Percentiles rank a stretch among this genome's conserved stretches.
Conservation (phyloP, 257 asterid species). For the Schizonepeta tenuifolia region DNA sequence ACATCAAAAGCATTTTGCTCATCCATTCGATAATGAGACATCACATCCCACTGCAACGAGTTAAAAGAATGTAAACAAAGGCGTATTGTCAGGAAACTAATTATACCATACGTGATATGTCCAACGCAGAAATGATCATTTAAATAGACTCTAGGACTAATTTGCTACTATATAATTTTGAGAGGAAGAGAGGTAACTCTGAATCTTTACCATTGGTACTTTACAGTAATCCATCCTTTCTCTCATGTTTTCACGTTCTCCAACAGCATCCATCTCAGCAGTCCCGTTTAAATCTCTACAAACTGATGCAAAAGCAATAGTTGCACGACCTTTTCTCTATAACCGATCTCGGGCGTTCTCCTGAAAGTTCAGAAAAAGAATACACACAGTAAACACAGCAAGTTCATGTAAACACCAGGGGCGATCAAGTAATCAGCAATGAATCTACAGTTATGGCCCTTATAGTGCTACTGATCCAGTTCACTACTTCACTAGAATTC, state of each 20-base stretch:
- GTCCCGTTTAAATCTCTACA: conserved; percentile 15
- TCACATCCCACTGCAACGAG: conserved; percentile 57
- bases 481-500: not conserved
- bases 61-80: conserved; percentile 11
- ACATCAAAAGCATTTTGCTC: conserved; percentile 54
- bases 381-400: conserved; percentile 9
- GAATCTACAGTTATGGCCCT: not conserved
- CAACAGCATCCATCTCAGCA: conserved; percentile 57
- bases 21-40: conserved; percentile 50
- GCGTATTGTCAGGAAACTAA: not conserved
- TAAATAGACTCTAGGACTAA: conserved; percentile 3
- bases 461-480: not conserved
- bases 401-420: conserved; percentile 3
- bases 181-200: too few relatives aligned
- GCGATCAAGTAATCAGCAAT: conserved; percentile 10
- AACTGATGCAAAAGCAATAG: conserved; percentile 5
- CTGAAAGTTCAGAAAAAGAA: conserved; percentile 18
- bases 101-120: too few relatives aligned
- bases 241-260: conserved; percentile 54
- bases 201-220: conserved; percentile 48
- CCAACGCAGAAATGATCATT: too few relatives aligned
- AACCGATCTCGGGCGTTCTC: conserved; percentile 24
- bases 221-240: conserved; percentile 52
- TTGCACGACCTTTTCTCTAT: conserved; percentile 8
- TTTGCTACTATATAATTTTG: not conserved